phyloP scores from a whole-genome alignment of 768 basidiomycete genomes.

The Mycena rosella region DNA sequence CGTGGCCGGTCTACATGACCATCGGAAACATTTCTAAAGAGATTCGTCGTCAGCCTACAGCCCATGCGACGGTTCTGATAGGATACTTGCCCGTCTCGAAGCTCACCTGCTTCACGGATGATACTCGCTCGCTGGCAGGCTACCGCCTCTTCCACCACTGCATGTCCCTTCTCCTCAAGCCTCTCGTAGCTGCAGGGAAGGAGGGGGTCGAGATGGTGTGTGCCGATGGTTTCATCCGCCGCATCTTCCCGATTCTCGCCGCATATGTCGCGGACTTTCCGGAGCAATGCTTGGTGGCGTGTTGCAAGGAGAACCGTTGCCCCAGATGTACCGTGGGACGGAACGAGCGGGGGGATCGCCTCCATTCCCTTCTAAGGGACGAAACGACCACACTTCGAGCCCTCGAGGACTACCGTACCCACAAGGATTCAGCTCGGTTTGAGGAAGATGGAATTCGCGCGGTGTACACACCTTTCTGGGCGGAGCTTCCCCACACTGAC shows the following conservation, averaged over 20 bases:
- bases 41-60: too few relatives aligned
- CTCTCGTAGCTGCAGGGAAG: conserved; percentile 40
- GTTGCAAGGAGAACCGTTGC: conserved; percentile 27
- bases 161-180: conserved; percentile 34
- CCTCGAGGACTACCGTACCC: not conserved
- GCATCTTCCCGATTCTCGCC: too few relatives aligned
- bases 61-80: too few relatives aligned
- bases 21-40: too few relatives aligned
- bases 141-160: conserved; percentile 51
- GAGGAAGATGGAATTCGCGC: not conserved
- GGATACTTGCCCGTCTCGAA: conserved; percentile 50
- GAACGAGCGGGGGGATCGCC: conserved; percentile 36
- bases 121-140: conserved; percentile 29
- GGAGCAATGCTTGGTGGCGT: conserved; percentile 46
- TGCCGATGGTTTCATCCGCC: conserved; percentile 43
- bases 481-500: conserved; percentile 46
- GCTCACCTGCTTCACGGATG: conserved; percentile 41
- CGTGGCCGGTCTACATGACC: conserved; percentile 45
- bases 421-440: not conserved
- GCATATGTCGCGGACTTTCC: too few relatives aligned
- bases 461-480: conserved; percentile 46
- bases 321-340: not conserved
- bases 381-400: not conserved
- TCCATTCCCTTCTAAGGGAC: not conserved
- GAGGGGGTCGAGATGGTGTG: conserved; percentile 43